Evolutionary conservation across 2,329 filamentous ascomycete species (phyloP).

Genomic region (Curvularia sp.): DNA sequence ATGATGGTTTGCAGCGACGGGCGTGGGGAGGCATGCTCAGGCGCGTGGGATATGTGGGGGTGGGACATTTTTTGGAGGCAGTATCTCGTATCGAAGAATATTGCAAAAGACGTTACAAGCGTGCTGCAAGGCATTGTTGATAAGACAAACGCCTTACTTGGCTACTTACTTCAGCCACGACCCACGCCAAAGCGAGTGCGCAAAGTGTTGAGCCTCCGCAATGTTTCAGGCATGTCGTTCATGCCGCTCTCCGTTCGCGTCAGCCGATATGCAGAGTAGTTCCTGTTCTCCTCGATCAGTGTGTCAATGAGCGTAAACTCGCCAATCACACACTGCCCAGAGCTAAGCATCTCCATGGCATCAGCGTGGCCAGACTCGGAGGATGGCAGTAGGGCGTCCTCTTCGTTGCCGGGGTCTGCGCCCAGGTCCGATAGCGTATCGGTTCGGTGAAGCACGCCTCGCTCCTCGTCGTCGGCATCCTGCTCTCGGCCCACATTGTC

Average conservation of each 20-base stretch:
- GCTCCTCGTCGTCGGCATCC: conserved; percentile 67
- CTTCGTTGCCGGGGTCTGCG: conserved; percentile 52
- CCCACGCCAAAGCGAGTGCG: conserved; percentile 46
- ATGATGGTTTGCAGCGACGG: neutral
- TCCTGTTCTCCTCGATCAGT: conserved; percentile 52
- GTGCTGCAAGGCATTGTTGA: conserved; percentile 11
- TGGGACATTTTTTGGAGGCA: neutral
- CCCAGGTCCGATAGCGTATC: conserved; percentile 49
- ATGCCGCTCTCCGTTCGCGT: conserved; percentile 38
- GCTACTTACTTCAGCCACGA: conserved; percentile 35
- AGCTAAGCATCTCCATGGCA: conserved; percentile 55
- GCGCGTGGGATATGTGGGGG: conserved; percentile 1
- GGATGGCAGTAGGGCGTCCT: conserved; percentile 39
- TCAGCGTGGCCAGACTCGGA: conserved; percentile 36
- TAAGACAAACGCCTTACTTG: conserved; percentile 9
- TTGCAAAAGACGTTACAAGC: conserved; percentile 3
- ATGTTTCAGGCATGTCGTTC: conserved; percentile 42
- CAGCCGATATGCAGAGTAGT: conserved; percentile 47
- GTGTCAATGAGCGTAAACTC: conserved; percentile 54
- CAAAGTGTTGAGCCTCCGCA: conserved; percentile 45
- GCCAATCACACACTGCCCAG: conserved; percentile 57
- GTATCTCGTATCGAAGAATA: conserved; percentile 12
- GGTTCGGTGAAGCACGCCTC: conserved; percentile 58
- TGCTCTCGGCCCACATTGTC: conserved; percentile 50
- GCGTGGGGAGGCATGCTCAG: neutral